Percentiles rank a stretch among this genome's conserved stretches.
Evolutionary conservation across 1,139 yeast genomes (phyloP).

Genomic region (Casaregolazyma suthepensis): DNA sequence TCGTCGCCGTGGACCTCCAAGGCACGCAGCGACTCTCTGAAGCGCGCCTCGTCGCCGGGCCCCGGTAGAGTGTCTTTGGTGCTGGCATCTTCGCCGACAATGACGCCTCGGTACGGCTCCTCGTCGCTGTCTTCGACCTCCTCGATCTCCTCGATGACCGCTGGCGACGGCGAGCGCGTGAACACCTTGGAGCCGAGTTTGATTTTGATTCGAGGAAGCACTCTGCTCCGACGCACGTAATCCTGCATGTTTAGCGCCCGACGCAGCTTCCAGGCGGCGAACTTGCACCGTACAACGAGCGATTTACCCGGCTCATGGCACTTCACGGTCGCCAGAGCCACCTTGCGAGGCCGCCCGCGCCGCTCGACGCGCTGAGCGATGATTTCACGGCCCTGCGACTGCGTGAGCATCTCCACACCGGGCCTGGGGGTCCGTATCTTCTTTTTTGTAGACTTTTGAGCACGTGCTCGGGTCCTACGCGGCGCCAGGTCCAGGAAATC

Average conservation of each 20-base stretch:
- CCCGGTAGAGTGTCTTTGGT: constrained; percentile 60
- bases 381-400: constrained; percentile 5
- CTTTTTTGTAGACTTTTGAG: background rate
- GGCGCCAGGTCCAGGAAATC: background rate
- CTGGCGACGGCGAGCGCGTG: constrained; percentile 8
- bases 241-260: constrained; percentile 2
- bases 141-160: constrained; percentile 16
- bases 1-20: constrained; percentile 27
- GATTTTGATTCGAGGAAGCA: constrained; percentile 1
- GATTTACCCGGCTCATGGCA: constrained; percentile 2
- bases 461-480: background rate
- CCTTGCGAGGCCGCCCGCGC: constrained; percentile 11
- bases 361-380: constrained; percentile 9
- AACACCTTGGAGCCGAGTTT: background rate
- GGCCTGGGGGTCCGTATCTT: background rate
- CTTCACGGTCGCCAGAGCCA: constrained; percentile 5
- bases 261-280: constrained; percentile 9
- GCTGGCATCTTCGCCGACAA: constrained; percentile 53
- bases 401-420: background rate
- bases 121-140: constrained; percentile 24
- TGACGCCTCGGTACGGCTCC: constrained; percentile 58
- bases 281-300: constrained; percentile 5
- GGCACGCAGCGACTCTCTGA: constrained; percentile 36
- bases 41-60: constrained; percentile 43
- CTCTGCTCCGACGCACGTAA: background rate